These are phyloP conservation scores for Pseudonectria buxi DNA, from an alignment of 2,329 filamentous ascomycete species.

Conservation along the genomic window DNA sequence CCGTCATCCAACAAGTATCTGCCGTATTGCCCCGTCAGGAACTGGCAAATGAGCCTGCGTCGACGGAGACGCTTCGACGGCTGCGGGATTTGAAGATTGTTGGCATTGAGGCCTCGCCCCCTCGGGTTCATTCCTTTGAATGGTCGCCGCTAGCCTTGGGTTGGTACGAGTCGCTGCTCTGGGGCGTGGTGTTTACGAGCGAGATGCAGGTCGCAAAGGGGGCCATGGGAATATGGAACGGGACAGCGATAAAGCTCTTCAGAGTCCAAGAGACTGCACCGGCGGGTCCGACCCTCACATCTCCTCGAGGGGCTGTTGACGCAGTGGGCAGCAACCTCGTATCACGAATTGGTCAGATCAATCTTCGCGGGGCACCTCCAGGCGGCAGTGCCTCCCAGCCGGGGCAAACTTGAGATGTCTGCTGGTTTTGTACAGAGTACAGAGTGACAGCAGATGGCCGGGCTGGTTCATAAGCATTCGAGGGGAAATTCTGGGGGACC, in stretches of 20 bases:
- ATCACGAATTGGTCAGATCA: slow-evolving; percentile 75
- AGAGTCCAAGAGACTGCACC: slow-evolving; percentile 79
- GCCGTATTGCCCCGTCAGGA: slow-evolving; percentile 49
- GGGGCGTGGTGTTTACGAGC: slow-evolving; percentile 85
- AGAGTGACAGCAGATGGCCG: too few species aligned
- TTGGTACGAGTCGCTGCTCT: slow-evolving; percentile 93
- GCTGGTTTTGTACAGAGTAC: too few species aligned
- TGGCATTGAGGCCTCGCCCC: slow-evolving; percentile 66
- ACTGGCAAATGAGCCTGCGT: slow-evolving; percentile 35
- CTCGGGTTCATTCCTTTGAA: slow-evolving; percentile 83
- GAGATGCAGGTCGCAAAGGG: slow-evolving; percentile 85
- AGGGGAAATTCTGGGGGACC: too few species aligned
- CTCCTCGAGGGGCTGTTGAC: slow-evolving; percentile 84
- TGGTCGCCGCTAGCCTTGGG: slow-evolving; percentile 87
- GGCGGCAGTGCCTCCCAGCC: slow-evolving; percentile 10
- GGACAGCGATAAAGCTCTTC: slow-evolving; percentile 82
- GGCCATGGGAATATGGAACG: slow-evolving; percentile 89
- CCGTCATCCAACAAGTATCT: slow-evolving; percentile 61
- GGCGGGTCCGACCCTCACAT: slow-evolving; percentile 72
- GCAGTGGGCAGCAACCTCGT: slow-evolving; percentile 88
- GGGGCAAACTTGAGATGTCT: neutral
- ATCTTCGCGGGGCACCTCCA: slow-evolving; percentile 48
- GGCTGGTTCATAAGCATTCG: too few species aligned
- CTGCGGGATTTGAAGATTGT: slow-evolving; percentile 58
- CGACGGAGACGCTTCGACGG: slow-evolving; percentile 42